Conservation (phyloP, 1,284 basidiomycete genomes). For the Thecaphora thlaspeos region DNA sequence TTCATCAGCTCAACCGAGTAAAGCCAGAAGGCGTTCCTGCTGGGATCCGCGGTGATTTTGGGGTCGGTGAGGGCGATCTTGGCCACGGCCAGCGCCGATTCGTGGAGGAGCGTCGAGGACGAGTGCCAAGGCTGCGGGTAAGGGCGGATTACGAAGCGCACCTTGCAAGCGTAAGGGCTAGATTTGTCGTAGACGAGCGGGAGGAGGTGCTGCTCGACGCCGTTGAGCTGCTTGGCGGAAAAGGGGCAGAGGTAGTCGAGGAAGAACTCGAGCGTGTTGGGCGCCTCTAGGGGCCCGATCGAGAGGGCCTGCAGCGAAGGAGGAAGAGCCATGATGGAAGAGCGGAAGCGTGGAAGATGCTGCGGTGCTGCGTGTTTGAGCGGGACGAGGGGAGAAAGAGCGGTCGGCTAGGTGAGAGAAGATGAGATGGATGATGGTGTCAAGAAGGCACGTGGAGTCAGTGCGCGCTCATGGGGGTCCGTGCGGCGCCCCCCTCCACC, state of each 20-base stretch:
- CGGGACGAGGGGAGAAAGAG: no score
- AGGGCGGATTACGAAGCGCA: conserved; percentile 74
- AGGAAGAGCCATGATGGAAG: conserved; percentile 86
- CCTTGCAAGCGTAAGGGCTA: conserved; percentile 68
- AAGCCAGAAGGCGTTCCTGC: conserved; percentile 41
- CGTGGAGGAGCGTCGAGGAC: conserved; percentile 71
- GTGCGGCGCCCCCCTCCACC: no score
- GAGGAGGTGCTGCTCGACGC: conserved; percentile 58
- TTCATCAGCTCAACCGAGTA: conserved; percentile 69
- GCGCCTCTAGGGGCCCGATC: conserved; percentile 69
- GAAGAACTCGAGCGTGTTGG: conserved; percentile 82
- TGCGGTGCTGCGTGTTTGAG: no score
- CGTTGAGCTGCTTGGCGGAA: conserved; percentile 60
- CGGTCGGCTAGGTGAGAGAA: no score
- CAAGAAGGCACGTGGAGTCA: no score
- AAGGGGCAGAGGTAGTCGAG: conserved; percentile 64
- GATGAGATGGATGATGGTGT: no score
- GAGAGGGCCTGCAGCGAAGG: conserved; percentile 72
- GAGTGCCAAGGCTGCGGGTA: conserved; percentile 70
- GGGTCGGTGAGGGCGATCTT: conserved; percentile 60
- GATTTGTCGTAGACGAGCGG: conserved; percentile 50
- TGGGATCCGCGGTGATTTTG: conserved; percentile 9
- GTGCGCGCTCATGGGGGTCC: no score
- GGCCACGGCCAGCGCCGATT: conserved; percentile 73
- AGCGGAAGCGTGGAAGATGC: no score